Base-by-base conservation (phyloP, 139 green algal genomes). In the Micractinium sp. region DNA sequence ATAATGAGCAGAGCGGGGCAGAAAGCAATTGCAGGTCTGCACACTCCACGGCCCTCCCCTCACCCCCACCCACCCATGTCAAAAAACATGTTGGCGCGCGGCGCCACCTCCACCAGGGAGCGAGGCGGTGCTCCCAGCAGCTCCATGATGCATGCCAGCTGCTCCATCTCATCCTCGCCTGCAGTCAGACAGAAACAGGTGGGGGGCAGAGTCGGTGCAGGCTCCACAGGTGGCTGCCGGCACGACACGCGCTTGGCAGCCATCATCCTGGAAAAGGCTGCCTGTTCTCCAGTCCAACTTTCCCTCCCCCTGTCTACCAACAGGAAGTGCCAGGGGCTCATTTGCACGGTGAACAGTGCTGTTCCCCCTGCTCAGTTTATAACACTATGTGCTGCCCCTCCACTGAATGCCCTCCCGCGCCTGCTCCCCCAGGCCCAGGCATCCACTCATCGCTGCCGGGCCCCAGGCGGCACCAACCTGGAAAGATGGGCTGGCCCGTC, bases 131-230 rank as follows among this genome's bases (percentile, higher is more conserved):
- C 82, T 47, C 97, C 97, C 73, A 99, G 91, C 60, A 95, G 95
- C 89, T 98, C 95, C 36, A 96, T 90, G 71, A 99, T 98, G 89
- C 96, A 95, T 2, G 90, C 87, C 91, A 99, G 89, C 90, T 99
- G 93, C 89, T 99, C 96, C 63, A 97, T 95, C 93, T 99, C 98
- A 16, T 95, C 75, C 82, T 93, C 87, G 56, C 56, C 81, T 85
- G 53, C 56, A 74, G 9, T 13, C 27, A 47, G 33, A 33, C 38
- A 19, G 1, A 63, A 61, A 13, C 38, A 82, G 15, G 22, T 4
- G 35, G 15, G n/a, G 73, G n/a, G 23, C 23, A 41, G 31, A 23
- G 19, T 41, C 35, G 3, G 15, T 41, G n/a, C 35, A 60, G 33
- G 20, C 3, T 29, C 76, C 53, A 82, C n/a, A 2, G 36, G 27